Conservation (phyloP, 148 eudicot genomes). For the Chenopodium berlandieri region DNA sequence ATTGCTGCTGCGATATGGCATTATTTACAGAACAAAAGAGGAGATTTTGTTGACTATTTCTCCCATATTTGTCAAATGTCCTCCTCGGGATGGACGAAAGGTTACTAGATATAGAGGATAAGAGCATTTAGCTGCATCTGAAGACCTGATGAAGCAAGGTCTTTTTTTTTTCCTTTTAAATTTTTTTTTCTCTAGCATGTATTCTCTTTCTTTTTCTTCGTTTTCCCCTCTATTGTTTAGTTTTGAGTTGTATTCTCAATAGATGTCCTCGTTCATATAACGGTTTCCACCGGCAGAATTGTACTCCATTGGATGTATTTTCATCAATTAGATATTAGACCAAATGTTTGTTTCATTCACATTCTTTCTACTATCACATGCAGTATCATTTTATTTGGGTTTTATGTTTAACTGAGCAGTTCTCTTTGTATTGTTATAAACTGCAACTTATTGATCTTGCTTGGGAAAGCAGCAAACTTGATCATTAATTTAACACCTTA, state of each 20-base stretch:
- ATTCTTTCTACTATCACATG: neutral
- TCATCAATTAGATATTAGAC: slow-evolving; percentile 6
- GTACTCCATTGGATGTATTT: slow-evolving; percentile 17
- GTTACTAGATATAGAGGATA: neutral
- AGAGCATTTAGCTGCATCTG: neutral
- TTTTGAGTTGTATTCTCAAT: slow-evolving; percentile 6
- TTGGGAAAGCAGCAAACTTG: neutral
- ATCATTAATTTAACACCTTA: neutral
- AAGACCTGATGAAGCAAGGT: slow-evolving; percentile 4
- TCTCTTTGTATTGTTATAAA: neutral
- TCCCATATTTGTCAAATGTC: neutral
- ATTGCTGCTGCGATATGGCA: neutral
- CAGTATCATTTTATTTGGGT: neutral
- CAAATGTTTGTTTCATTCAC: slow-evolving; percentile 5
- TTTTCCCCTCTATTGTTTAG: slow-evolving; percentile 1
- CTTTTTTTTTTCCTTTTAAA: neutral
- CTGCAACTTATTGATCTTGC: neutral
- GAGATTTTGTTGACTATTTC: slow-evolving; percentile 5
- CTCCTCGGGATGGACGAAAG: neutral
- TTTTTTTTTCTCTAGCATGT: neutral
- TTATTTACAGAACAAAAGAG: neutral
- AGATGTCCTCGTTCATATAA: slow-evolving; percentile 13
- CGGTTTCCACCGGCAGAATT: neutral
- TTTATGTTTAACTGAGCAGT: neutral
- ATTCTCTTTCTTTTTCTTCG: neutral